Percentiles rank a stretch among this genome's conserved stretches.
These are phyloP conservation scores for Phytopythium oedochilum DNA, from an alignment of 352 stramenopile species.

Conservation along the genomic window DNA sequence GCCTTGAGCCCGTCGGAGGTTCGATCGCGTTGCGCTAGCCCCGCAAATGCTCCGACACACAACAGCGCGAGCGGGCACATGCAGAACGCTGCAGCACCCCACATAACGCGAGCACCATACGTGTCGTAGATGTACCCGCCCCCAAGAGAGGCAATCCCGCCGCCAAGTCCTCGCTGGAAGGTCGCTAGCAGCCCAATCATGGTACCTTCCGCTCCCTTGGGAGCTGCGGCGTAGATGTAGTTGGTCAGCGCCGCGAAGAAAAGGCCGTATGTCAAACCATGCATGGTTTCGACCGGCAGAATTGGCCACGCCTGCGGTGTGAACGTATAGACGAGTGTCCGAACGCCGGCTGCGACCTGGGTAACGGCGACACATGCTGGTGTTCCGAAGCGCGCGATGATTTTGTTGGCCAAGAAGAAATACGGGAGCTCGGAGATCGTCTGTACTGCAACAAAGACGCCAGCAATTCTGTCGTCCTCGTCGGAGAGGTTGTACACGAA, in stretches of 20 bases:
- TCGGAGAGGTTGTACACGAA: constrained; percentile 41
- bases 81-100: constrained; percentile 26
- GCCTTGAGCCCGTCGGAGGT: too few relatives aligned
- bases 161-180: constrained; percentile 31
- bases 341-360: constrained; percentile 22
- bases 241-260: constrained; percentile 30
- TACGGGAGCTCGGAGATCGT: constrained; percentile 38
- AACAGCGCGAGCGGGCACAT: constrained; percentile 8
- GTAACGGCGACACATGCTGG: constrained; percentile 29
- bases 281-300: constrained; percentile 43
- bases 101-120: constrained; percentile 29
- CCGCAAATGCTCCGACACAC: background rate
- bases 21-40: too few relatives aligned
- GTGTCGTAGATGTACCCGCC: constrained; percentile 37
- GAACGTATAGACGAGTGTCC: constrained; percentile 32
- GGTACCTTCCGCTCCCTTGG: constrained; percentile 24
- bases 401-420: constrained; percentile 38
- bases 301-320: constrained; percentile 35
- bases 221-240: constrained; percentile 36
- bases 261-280: constrained; percentile 34
- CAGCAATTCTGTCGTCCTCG: constrained; percentile 27
- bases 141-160: constrained; percentile 26
- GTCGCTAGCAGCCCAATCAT: constrained; percentile 37
- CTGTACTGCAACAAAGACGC: constrained; percentile 27
- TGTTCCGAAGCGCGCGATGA: constrained; percentile 28